Percentiles rank a stretch among this genome's conserved stretches.
phyloP scores from a whole-genome alignment of 148 eudicot species.

The Vaccinium vitisidaea region DNA sequence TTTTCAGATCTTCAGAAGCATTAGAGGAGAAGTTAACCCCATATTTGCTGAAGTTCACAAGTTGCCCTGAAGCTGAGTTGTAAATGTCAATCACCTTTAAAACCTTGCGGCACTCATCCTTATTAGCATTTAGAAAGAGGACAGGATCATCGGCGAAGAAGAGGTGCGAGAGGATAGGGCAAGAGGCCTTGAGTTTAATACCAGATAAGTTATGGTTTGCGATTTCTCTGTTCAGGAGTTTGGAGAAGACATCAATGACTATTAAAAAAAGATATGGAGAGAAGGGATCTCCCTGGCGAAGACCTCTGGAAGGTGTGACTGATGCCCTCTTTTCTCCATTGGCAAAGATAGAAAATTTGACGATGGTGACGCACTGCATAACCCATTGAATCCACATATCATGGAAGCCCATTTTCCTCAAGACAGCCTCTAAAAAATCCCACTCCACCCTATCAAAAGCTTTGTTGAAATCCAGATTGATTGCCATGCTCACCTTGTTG shows the following conservation, averaged over 20 bases:
- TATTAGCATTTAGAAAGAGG: neutral
- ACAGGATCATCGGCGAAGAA: neutral
- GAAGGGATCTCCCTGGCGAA: neutral
- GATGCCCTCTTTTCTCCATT: neutral
- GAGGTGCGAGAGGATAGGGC: neutral
- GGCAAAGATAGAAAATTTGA: rapidly evolving
- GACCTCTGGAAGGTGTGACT: neutral
- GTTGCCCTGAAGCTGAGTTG: rapidly evolving
- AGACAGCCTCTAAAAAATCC: neutral
- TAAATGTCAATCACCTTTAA: rapidly evolving
- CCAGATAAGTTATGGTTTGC: too few relatives aligned
- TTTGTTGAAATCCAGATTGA: neutral
- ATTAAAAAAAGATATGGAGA: neutral
- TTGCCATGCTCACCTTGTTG: rapidly evolving
- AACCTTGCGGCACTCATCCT: rapidly evolving
- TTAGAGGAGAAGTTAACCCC: too few relatives aligned
- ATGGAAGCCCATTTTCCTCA: neutral
- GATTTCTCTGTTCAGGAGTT: too few relatives aligned
- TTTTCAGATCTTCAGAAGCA: too few relatives aligned
- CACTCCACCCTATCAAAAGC: neutral
- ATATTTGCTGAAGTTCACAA: too few relatives aligned
- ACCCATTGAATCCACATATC: neutral
- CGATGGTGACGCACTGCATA: rapidly evolving
- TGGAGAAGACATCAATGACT: too few relatives aligned
- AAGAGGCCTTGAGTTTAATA: too few relatives aligned